A percentile compares a stretch with the other conserved stretches of the same genome.
Evolutionary conservation across 305 asterid species (phyloP).

Genomic region (Solanum hybrid): DNA sequence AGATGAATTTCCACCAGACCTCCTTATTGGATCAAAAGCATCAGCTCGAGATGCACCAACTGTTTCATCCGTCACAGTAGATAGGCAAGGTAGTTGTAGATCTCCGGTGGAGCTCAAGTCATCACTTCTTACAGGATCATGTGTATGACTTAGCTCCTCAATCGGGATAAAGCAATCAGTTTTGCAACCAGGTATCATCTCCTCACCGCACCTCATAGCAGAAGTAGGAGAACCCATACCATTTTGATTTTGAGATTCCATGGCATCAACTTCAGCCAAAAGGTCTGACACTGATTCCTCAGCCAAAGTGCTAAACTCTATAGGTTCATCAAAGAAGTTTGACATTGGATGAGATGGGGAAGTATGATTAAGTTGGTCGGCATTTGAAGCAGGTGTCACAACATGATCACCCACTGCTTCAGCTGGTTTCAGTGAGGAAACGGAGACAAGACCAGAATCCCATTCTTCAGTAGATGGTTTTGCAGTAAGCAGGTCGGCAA

Average conservation of each 20-base stretch:
- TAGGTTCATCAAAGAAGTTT: conserved; percentile 18
- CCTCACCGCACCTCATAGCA: conserved; percentile 15
- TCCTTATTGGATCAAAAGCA: conserved; percentile 31
- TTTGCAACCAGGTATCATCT: conserved; percentile 13
- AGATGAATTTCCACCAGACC: conserved; percentile 46
- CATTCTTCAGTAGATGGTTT: conserved; percentile 35
- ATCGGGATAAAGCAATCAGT: conserved; percentile 16
- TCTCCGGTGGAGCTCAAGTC: conserved; percentile 21
- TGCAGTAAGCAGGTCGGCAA: conserved; percentile 3
- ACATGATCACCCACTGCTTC: conserved; percentile 22
- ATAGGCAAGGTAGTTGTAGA: conserved; percentile 23
- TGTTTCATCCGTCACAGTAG: conserved; percentile 9
- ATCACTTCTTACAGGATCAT: conserved; percentile 17
- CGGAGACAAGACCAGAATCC: conserved; percentile 28
- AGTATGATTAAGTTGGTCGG: conserved; percentile 13
- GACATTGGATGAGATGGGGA: conserved; percentile 23
- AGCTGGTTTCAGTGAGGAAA: conserved; percentile 24
- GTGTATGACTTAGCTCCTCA: conserved; percentile 14
- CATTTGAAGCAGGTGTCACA: conserved; percentile 15
- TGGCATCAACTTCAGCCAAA: conserved; percentile 59
- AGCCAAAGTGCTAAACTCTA: conserved; percentile 37
- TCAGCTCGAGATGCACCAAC: conserved; percentile 13
- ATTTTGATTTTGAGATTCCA: conserved; percentile 21
- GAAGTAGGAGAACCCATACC: conserved; percentile 25
- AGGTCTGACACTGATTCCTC: conserved; percentile 51